Conservation (phyloP, 2,329 filamentous ascomycete genomes). For the Paracamarosporium sp. region DNA sequence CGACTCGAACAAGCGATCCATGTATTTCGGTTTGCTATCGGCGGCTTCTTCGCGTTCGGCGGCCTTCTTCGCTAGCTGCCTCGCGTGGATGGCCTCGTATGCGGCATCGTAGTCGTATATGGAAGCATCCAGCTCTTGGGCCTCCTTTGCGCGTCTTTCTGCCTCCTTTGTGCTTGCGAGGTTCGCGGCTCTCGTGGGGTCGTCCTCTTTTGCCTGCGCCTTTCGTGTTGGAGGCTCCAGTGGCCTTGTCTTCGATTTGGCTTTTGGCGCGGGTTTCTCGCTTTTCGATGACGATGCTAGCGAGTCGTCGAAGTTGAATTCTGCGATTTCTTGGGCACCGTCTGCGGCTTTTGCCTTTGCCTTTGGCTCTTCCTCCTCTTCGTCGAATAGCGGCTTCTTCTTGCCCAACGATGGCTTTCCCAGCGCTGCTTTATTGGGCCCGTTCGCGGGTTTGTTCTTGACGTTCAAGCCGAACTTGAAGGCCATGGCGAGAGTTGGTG, state of each 20-base stretch:
- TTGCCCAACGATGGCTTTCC: slow-evolving; percentile 34
- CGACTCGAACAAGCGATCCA: slow-evolving; percentile 74
- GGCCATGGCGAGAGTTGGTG: slow-evolving; percentile 35
- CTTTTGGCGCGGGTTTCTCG: slow-evolving; percentile 28
- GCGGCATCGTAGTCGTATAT: slow-evolving; percentile 88
- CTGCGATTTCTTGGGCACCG: slow-evolving; percentile 62
- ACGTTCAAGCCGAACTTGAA: slow-evolving; percentile 67
- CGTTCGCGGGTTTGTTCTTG: slow-evolving; percentile 59
- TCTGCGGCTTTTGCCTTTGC: slow-evolving; percentile 45
- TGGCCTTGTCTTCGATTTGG: slow-evolving; percentile 42
- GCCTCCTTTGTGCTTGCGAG: slow-evolving; percentile 70
- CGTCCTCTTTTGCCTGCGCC: slow-evolving; percentile 42
- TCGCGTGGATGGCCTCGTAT: slow-evolving; percentile 75
- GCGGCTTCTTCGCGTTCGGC: slow-evolving; percentile 60
- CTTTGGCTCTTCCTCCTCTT: slow-evolving; percentile 60
- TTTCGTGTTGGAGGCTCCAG: slow-evolving; percentile 45
- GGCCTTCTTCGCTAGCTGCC: slow-evolving; percentile 62
- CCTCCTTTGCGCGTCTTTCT: slow-evolving; percentile 68
- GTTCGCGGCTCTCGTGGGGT: slow-evolving; percentile 60
- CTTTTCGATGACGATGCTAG: slow-evolving; percentile 33
- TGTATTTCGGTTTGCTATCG: slow-evolving; percentile 77
- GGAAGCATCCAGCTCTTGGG: slow-evolving; percentile 71
- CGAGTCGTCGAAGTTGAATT: slow-evolving; percentile 63
- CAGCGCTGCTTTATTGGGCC: slow-evolving; percentile 18
- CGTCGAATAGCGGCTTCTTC: slow-evolving; percentile 56